Evolutionary conservation across 495 filamentous ascomycete species (phyloP), one percentile per base, ranked within the genome.

Genomic region (Pyronema domesticum): DNA sequence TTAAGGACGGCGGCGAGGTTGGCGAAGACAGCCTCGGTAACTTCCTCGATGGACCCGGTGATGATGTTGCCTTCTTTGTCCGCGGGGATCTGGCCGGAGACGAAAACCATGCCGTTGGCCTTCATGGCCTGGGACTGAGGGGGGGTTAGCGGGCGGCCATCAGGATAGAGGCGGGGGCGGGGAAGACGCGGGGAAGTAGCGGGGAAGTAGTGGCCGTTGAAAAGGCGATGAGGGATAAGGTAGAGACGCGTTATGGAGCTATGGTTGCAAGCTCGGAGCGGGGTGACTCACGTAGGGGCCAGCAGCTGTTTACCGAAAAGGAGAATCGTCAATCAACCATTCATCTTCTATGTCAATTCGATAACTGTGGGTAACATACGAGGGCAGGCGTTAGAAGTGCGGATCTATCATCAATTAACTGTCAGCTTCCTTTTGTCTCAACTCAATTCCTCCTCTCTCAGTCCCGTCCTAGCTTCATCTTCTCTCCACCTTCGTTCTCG

Each of bases 71-170:
- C 87, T 51, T 76, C 60, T 58, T 77, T 70, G 65, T 87, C 82
- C 57, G 82, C 82, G 58, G 87, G 89, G 60, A 95, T 88, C 69
- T 91, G 87, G 65, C 89, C 89, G 6, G 89, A 95, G 71, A 88
- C 81, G 75, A 85, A 96, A 73, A 95, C 82, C 60, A 81, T 74
- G 47, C 76, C 76, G 54, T 85, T 80, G 53, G 87, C 87, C 60
- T 79, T 80, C 72, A 94, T 82, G 61, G 86, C 86, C 73, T 95
- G 89, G 63, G 87, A 86, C 85, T 94, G 65, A 9, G 19, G 13
- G 43, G 30, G 39, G 6, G 13, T 48, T 30, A 48, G 19, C 19
- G 13, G 13, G 46, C 3, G 23, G 13, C 6, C 13, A 43, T 43
- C 6, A 6, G 17, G 39, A 40, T 8, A n/a, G 37, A 40, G 39